These are phyloP conservation scores for Pyrenochaeta sp. DNA, from an alignment of 2,329 filamentous ascomycete species.

Conservation along the genomic window DNA sequence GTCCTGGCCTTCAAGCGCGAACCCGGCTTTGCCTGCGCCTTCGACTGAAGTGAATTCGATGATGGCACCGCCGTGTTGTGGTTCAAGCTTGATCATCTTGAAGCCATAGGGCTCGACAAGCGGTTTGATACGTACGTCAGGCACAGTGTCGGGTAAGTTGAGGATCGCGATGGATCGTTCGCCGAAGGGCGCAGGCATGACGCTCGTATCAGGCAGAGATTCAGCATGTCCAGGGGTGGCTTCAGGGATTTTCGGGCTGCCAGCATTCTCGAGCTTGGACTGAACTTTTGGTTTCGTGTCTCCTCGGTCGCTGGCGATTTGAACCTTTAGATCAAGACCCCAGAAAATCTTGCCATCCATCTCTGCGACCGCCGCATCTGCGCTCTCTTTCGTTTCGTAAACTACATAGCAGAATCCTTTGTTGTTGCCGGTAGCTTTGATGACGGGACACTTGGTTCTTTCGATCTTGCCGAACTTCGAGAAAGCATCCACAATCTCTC, in stretches of 20 bases:
- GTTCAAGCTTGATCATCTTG: constrained; percentile 79
- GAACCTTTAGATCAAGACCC: constrained; percentile 72
- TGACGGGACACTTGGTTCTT: constrained; percentile 72
- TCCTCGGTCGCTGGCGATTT: constrained; percentile 54
- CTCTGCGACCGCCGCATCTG: constrained; percentile 67
- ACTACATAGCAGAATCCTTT: constrained; percentile 84
- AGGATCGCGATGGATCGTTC: constrained; percentile 82
- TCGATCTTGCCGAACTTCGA: constrained; percentile 78
- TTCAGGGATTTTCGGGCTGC: constrained; percentile 48
- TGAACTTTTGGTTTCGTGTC: constrained; percentile 56
- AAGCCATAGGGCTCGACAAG: constrained; percentile 78
- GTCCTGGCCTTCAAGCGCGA: constrained; percentile 52
- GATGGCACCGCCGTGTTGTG: constrained; percentile 83
- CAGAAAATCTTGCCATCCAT: constrained; percentile 77
- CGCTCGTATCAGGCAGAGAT: constrained; percentile 33
- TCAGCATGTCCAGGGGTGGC: constrained; percentile 24
- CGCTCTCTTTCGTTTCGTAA: constrained; percentile 73
- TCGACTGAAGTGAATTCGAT: constrained; percentile 79
- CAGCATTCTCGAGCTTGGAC: constrained; percentile 58
- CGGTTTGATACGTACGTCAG: constrained; percentile 80
- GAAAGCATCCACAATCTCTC: constrained; percentile 76
- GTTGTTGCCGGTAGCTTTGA: constrained; percentile 70
- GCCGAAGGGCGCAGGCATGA: constrained; percentile 32
- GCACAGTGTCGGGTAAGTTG: constrained; percentile 90
- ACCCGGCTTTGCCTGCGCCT: constrained; percentile 75